These are phyloP conservation scores for Fusarium napiforme DNA, from an alignment of 2,329 filamentous ascomycete species.

Conservation along the genomic window DNA sequence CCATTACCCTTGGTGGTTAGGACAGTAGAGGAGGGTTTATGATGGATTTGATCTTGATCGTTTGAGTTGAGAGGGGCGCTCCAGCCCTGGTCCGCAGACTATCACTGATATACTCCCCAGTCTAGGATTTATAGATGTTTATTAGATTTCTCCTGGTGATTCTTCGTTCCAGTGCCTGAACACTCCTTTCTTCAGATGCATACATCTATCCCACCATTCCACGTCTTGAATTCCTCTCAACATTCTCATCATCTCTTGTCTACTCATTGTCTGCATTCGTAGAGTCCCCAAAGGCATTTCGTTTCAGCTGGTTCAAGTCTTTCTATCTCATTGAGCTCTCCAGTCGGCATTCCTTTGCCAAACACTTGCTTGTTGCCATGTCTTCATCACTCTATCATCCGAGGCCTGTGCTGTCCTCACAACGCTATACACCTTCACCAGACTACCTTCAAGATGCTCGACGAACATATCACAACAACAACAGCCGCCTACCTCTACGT, in stretches of 20 bases:
- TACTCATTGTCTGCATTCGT: constrained; percentile 48
- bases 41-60: constrained; percentile 48
- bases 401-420: constrained; percentile 61
- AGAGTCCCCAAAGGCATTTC: constrained; percentile 45
- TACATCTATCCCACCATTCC: constrained; percentile 58
- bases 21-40: constrained; percentile 42
- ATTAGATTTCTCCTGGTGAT: constrained; percentile 47
- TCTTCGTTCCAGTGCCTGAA: constrained; percentile 53
- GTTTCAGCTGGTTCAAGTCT: constrained; percentile 45
- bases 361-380: constrained; percentile 44
- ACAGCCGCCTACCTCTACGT: constrained; percentile 58
- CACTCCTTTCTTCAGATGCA: constrained; percentile 49
- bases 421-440: constrained; percentile 60
- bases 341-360: constrained; percentile 49
- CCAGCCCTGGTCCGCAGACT: constrained; percentile 47
- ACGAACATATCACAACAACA: constrained; percentile 52
- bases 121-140: constrained; percentile 54
- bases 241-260: constrained; percentile 55
- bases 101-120: constrained; percentile 48
- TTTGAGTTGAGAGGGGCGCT: constrained; percentile 46
- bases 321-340: constrained; percentile 44
- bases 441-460: constrained; percentile 60
- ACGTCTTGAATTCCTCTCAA: constrained; percentile 57
- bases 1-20: constrained; percentile 43
- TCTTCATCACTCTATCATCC: constrained; percentile 55